phyloP scores from a whole-genome alignment of 148 eudicot genomes.

The Talinum fruticosum region DNA sequence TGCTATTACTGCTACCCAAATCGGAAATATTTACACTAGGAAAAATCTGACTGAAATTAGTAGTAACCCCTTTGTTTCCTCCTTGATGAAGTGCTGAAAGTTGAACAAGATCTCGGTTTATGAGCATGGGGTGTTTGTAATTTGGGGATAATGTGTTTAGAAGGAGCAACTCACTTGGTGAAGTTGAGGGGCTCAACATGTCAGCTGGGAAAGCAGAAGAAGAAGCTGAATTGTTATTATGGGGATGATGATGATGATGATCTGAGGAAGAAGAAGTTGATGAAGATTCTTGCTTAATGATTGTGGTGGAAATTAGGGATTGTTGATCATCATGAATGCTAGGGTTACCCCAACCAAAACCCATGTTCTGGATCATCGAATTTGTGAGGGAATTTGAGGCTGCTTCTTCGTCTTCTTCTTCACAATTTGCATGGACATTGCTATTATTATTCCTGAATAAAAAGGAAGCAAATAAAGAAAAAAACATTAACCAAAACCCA shows the following conservation, averaged over 20 bases:
- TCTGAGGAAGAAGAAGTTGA: constrained; percentile 25
- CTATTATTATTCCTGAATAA: constrained; percentile 39
- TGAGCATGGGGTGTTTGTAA: constrained; percentile 22
- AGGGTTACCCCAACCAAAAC: constrained; percentile 33
- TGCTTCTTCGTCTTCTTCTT: constrained; percentile 28
- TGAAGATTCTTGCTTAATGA: constrained; percentile 27
- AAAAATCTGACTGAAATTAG: constrained; percentile 53
- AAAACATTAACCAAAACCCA: too few relatives aligned
- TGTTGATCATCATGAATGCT: constrained; percentile 21
- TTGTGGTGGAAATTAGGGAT: constrained; percentile 18
- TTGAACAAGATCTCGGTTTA: constrained; percentile 3
- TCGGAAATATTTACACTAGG: constrained; percentile 60
- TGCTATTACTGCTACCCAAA: constrained; percentile 21
- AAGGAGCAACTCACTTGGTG: constrained; percentile 32
- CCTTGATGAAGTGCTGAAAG: not conserved
- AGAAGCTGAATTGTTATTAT: not conserved
- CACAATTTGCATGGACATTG: constrained; percentile 31
- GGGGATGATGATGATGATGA: constrained; percentile 13
- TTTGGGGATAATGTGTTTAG: constrained; percentile 45
- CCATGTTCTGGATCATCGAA: constrained; percentile 48
- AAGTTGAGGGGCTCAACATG: constrained; percentile 36
- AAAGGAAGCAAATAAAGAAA: not conserved
- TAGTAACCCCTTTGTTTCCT: constrained; percentile 16
- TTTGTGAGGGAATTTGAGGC: constrained; percentile 18
- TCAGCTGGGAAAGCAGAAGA: constrained; percentile 33